Percentiles rank a stretch among this genome's conserved stretches.
Evolutionary conservation across 23 red algal species (phyloP).

Genomic region (Chondrus crispus): DNA sequence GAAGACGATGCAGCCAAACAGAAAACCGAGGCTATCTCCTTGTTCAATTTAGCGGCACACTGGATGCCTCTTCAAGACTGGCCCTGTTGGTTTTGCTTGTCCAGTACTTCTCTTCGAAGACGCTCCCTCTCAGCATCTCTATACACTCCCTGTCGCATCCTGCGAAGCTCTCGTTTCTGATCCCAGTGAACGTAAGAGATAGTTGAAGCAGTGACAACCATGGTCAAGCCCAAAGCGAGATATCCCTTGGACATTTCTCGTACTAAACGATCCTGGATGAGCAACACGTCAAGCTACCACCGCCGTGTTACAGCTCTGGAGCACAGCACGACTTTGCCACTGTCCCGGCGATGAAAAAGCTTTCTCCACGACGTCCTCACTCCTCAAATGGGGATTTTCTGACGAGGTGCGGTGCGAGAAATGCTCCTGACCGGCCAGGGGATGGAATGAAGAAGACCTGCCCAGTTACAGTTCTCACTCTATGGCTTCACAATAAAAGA

Average conservation of each 20-base stretch:
- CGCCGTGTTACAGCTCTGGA: too few species aligned
- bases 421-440: too few species aligned
- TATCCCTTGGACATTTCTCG: constrained; percentile 11
- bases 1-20: neutral
- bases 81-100: neutral
- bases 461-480: too few species aligned
- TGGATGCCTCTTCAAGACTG: neutral
- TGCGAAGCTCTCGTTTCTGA: constrained; percentile 24
- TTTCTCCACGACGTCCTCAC: too few species aligned
- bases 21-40: neutral
- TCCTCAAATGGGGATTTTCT: too few species aligned
- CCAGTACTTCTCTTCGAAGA: constrained; percentile 2
- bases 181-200: constrained; percentile 64
- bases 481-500: too few species aligned
- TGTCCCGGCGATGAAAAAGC: too few species aligned
- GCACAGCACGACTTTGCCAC: too few species aligned
- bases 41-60: neutral
- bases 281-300: too few species aligned
- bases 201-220: neutral
- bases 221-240: constrained; percentile 4
- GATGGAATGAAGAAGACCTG: too few species aligned
- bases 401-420: too few species aligned
- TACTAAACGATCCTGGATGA: too few species aligned
- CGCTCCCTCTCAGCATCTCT: constrained; percentile 39
- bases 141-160: constrained; percentile 32